These are phyloP conservation scores for Cystofilobasidium bisporidii DNA, from an alignment of 768 basidiomycete genomes.

Conservation along the genomic window DNA sequence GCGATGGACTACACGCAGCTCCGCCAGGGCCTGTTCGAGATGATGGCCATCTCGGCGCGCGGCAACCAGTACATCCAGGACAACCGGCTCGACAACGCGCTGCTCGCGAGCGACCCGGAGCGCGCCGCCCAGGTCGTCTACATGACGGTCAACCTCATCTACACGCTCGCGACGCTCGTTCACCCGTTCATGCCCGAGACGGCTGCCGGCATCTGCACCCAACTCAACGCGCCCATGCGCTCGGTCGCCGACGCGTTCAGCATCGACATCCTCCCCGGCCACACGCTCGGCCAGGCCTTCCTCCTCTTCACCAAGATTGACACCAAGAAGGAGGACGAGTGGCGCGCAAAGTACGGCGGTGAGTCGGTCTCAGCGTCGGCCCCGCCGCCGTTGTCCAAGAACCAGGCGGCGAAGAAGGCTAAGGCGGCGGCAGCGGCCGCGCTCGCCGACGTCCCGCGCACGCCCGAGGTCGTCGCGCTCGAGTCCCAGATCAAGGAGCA, in stretches of 20 bases:
- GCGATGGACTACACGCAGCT: conserved; percentile 88
- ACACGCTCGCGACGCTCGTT: conserved; percentile 68
- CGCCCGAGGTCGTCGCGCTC: conserved; percentile 59
- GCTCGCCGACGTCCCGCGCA: conserved; percentile 50
- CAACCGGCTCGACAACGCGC: conserved; percentile 77
- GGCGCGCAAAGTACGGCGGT: conserved; percentile 72
- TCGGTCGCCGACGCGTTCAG: conserved; percentile 59
- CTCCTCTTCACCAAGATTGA: conserved; percentile 93
- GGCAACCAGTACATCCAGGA: conserved; percentile 94
- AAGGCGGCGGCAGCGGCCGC: conserved; percentile 40
- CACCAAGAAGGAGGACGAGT: conserved; percentile 74
- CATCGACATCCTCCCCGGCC: conserved; percentile 77
- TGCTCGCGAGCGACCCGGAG: conserved; percentile 67
- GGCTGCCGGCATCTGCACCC: conserved; percentile 64
- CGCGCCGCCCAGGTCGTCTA: conserved; percentile 85
- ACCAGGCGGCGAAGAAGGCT: conserved; percentile 48
- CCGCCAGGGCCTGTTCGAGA: conserved; percentile 70
- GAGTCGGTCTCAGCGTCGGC: conserved; percentile 41
- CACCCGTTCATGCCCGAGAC: conserved; percentile 97
- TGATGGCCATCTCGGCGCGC: conserved; percentile 78
- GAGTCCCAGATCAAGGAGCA: conserved; percentile 69
- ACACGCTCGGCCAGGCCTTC: conserved; percentile 71
- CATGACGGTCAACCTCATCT: conserved; percentile 85
- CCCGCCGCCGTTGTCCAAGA: conserved; percentile 32
- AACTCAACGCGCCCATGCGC: conserved; percentile 82